phyloP scores from a whole-genome alignment of 306 rosid genomes.

The Cicer arietinum region DNA sequence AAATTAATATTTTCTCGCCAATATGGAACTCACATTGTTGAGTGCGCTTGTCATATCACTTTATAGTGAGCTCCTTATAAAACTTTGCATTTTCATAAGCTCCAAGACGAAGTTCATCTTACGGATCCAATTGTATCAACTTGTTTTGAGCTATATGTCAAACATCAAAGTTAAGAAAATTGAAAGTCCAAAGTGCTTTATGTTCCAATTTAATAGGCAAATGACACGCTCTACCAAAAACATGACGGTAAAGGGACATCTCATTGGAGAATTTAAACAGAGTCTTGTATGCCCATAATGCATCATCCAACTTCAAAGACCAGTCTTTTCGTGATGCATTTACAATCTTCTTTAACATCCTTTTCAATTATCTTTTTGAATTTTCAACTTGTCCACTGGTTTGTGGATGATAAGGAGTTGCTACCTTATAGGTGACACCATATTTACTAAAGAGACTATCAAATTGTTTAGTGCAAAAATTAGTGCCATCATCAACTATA shows the following conservation, averaged over 20 bases:
- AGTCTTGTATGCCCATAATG: background rate
- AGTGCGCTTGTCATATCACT: background rate
- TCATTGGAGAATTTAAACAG: background rate
- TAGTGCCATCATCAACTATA: too few relatives aligned
- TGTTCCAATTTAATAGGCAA: background rate
- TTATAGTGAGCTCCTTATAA: background rate
- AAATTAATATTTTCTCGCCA: background rate
- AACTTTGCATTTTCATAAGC: slow-evolving; percentile 13
- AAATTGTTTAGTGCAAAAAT: too few relatives aligned
- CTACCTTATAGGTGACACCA: too few relatives aligned
- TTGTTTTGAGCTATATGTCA: background rate
- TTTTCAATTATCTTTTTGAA: too few relatives aligned
- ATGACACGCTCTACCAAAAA: background rate
- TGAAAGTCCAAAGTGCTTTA: background rate
- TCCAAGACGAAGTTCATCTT: background rate
- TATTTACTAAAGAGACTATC: too few relatives aligned
- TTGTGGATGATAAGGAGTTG: too few relatives aligned
- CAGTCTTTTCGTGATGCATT: too few relatives aligned
- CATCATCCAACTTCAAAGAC: background rate
- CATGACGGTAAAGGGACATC: background rate
- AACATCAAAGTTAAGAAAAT: background rate
- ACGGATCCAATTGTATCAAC: background rate
- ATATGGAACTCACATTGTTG: background rate
- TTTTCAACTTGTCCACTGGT: too few relatives aligned
- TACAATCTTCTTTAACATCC: too few relatives aligned